Percentiles rank a stretch among this genome's conserved stretches.
These are phyloP conservation scores for Heritiera fomes DNA, from an alignment of 345 rosid species.

Conservation along the genomic window DNA sequence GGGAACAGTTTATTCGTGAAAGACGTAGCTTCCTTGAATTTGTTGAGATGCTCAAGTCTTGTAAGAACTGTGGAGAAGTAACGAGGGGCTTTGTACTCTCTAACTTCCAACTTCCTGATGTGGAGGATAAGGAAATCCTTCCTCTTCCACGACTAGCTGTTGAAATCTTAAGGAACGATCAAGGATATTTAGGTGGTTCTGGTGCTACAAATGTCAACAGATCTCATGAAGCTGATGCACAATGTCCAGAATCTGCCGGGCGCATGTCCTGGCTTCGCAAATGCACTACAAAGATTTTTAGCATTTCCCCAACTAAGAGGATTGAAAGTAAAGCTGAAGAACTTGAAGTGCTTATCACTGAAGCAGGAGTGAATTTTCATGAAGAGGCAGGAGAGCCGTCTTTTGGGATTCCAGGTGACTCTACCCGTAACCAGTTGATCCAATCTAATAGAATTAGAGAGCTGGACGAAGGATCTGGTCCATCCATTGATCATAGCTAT, in stretches of 20 bases:
- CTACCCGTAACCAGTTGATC: constrained; percentile 28
- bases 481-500: constrained; percentile 60
- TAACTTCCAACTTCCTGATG: constrained; percentile 54
- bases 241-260: constrained; percentile 46
- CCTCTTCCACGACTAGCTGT: constrained; percentile 36
- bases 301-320: constrained; percentile 63
- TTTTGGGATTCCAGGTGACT: constrained; percentile 25
- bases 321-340: constrained; percentile 35
- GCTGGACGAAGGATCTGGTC: constrained; percentile 37
- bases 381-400: constrained; percentile 34
- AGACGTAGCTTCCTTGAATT: constrained; percentile 54
- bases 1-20: constrained; percentile 50
- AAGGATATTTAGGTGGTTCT: constrained; percentile 31
- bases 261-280: constrained; percentile 61
- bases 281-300: constrained; percentile 57
- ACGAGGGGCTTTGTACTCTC: constrained; percentile 55
- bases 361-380: constrained; percentile 25
- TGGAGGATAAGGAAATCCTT: constrained; percentile 36
- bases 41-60: constrained; percentile 61
- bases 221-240: constrained; percentile 37
- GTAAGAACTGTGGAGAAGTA: constrained; percentile 61
- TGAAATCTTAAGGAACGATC: constrained; percentile 35
- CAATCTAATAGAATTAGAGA: constrained; percentile 35
- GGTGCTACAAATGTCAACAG: constrained; percentile 33
- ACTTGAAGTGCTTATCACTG: constrained; percentile 18